Percentiles rank a stretch among this genome's conserved stretches.
phyloP scores from a whole-genome alignment of 2,329 filamentous ascomycete species.

The Nigrospora osmanthi region DNA sequence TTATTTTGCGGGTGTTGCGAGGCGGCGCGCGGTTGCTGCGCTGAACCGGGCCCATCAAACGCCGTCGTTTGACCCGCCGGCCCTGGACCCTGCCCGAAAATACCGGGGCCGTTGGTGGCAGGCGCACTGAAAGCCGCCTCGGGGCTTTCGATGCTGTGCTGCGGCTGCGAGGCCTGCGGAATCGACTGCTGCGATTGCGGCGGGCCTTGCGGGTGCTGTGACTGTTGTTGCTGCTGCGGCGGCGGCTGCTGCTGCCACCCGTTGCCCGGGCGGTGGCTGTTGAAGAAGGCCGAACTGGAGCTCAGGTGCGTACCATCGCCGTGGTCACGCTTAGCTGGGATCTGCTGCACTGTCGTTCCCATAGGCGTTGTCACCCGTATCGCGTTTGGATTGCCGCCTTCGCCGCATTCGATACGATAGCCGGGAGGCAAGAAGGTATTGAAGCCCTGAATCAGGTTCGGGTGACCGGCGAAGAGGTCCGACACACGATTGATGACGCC shows the following conservation, averaged over 20 bases:
- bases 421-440: slow-evolving; percentile 96
- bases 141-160: slow-evolving; percentile 55
- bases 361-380: slow-evolving; percentile 96
- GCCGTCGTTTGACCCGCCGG: slow-evolving; percentile 15
- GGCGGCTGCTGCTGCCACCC: slow-evolving; percentile 39
- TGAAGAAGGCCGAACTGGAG: slow-evolving; percentile 34
- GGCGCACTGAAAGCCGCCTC: slow-evolving; percentile 55
- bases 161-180: slow-evolving; percentile 39
- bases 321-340: slow-evolving; percentile 48
- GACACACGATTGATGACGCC: slow-evolving; percentile 97
- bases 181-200: background rate
- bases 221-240: background rate
- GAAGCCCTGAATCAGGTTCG: slow-evolving; percentile 92
- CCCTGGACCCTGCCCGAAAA: slow-evolving; percentile 35
- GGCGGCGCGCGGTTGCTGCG: slow-evolving; percentile 20
- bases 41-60: slow-evolving; percentile 20
- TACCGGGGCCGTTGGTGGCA: slow-evolving; percentile 38
- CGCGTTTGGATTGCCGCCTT: slow-evolving; percentile 87
- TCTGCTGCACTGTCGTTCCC: slow-evolving; percentile 91
- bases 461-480: slow-evolving; percentile 90
- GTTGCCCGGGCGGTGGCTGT: slow-evolving; percentile 36
- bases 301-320: slow-evolving; percentile 26
- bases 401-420: slow-evolving; percentile 93
- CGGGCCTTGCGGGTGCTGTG: background rate
- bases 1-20: slow-evolving; percentile 19